Conservation (phyloP, 257 asterid genomes). For the Lycium barbarum region DNA sequence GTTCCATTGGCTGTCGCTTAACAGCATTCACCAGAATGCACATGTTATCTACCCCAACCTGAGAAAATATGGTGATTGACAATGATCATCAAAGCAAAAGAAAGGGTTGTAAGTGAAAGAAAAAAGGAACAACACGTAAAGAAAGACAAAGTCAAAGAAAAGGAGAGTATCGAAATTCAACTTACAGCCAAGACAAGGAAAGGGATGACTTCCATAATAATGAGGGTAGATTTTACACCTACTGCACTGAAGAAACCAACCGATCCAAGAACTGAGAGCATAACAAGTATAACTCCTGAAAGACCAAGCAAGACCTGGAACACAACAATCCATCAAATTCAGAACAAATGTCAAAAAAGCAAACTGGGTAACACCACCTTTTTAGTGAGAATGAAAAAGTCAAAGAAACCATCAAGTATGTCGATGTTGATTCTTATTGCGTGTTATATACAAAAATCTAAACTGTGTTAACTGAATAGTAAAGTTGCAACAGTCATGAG, state of each 20-base stretch:
- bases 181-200: constrained; percentile 99
- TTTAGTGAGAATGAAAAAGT: background rate
- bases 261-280: constrained; percentile 98
- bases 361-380: background rate
- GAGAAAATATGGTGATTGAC: constrained; percentile 35
- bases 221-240: constrained; percentile 95
- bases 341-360: constrained; percentile 31
- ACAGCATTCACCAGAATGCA: constrained; percentile 98
- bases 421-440: background rate
- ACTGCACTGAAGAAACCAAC: constrained; percentile 97
- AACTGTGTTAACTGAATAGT: background rate
- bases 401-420: background rate
- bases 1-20: constrained; percentile 86
- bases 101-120: constrained; percentile 9
- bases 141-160: constrained; percentile 23
- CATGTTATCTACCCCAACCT: constrained; percentile 99
- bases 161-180: constrained; percentile 35
- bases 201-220: constrained; percentile 99
- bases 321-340: constrained; percentile 27
- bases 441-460: background rate
- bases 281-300: constrained; percentile 92
- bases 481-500: background rate
- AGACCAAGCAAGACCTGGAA: constrained; percentile 91
- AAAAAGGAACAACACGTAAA: constrained; percentile 14
- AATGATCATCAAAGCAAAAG: constrained; percentile 10